Base-by-base conservation (phyloP, 1,139 yeast genomes). In the Geotrichum siamense region DNA sequence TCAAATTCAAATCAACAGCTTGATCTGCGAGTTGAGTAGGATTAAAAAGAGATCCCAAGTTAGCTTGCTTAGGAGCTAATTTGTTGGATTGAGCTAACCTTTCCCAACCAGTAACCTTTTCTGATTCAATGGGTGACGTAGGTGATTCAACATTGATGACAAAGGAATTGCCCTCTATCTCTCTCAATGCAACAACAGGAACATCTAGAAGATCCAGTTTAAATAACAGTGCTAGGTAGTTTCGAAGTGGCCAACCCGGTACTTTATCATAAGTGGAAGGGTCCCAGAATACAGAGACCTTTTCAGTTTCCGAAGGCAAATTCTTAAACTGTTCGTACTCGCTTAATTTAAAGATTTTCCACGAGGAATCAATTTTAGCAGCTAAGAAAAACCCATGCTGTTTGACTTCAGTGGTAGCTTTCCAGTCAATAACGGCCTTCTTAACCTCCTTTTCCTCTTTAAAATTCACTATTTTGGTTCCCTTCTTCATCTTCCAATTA, bases 1-100 rank as follows among this genome's bases (percentile, higher is more conserved):
- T 84, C 51, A 93, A 68, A 57, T 91, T 91, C 48, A 91, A 69
- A 60, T 89, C 96, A 3, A 87, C 91, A 0, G 96, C 93, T 60
- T 91, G 97, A 49, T 81, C 83, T 0, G 96, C 94, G 17, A 91
- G 68, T 51, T 82, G 79, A 4, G 69, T 53, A 0, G 98, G 98
- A 58, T 89, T 79, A 38, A 91, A 77, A 39, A 91, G 68, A 1
- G 85, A 67, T 1, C 94, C 87, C 44, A 91, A 64, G 58, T 91
- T 93, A 0, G 94, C 86, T 26, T 82, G 53, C 56, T 86, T 85
- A 0, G 97, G 96, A 0, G 82, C 80, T 12, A 87, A 65, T 55
- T 79, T 81, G 1, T 86, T 87, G 38, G 73, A 74, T 22, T 58
- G 64, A 13, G 87, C 84, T 9, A 43, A 16, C 51, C 94, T 71